These are phyloP conservation scores for Mycosphaerella sp. DNA, from an alignment of 2,329 filamentous ascomycete genomes.

Conservation along the genomic window DNA sequence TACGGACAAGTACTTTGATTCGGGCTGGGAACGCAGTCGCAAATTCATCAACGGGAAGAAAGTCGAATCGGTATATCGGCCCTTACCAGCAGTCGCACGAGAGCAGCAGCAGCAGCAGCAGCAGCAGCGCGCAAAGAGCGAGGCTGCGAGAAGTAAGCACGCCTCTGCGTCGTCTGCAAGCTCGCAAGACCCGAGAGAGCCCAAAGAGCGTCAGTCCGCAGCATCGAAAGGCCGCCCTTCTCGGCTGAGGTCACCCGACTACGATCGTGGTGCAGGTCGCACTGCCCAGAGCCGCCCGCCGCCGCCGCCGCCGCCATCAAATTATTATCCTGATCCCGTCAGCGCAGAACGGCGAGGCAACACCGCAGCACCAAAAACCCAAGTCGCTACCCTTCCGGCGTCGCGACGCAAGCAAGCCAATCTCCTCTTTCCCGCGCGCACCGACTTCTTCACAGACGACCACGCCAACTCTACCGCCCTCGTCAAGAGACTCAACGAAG, in stretches of 20 bases:
- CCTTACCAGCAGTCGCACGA: background rate
- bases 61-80: conserved; percentile 13
- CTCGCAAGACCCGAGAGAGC: background rate
- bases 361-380: background rate
- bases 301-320: background rate
- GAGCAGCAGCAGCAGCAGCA: background rate
- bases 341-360: background rate
- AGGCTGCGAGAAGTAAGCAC: conserved; percentile 2
- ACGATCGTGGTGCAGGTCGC: conserved; percentile 7
- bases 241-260: conserved; percentile 17
- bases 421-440: conserved; percentile 12
- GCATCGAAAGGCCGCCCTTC: conserved; percentile 9
- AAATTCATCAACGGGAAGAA: conserved; percentile 20
- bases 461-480: conserved; percentile 12
- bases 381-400: conserved; percentile 5
- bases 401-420: conserved; percentile 20
- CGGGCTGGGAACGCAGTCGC: conserved; percentile 21
- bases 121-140: background rate
- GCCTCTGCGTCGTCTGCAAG: conserved; percentile 3
- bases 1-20: conserved; percentile 26
- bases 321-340: background rate
- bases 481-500: conserved; percentile 22
- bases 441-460: conserved; percentile 12
- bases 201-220: conserved; percentile 6
- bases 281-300: conserved; percentile 2